Evolutionary conservation across 1,139 yeast genomes (phyloP).

Genomic region (Blastobotrys malaysiensis): DNA sequence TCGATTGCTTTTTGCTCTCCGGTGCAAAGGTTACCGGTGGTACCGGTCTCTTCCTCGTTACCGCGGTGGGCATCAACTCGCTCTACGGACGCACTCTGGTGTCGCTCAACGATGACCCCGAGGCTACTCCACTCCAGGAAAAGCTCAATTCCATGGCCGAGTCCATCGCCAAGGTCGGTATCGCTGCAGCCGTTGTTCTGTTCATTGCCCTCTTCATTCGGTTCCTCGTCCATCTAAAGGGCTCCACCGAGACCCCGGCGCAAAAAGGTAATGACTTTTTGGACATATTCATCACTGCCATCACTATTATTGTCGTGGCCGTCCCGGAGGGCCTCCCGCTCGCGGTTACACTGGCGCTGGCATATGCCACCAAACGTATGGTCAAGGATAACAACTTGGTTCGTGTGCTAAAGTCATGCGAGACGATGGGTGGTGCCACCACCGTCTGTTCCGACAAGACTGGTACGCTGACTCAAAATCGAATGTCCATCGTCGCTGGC

Average conservation of each 20-base stretch:
- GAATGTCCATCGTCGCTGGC: slow-evolving; percentile 84
- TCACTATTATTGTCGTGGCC: slow-evolving; percentile 92
- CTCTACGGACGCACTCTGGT: slow-evolving; percentile 89
- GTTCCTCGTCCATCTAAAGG: slow-evolving; percentile 62
- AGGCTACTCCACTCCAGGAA: slow-evolving; percentile 83
- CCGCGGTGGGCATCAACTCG: slow-evolving; percentile 86
- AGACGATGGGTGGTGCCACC: slow-evolving; percentile 98
- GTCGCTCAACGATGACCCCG: slow-evolving; percentile 63
- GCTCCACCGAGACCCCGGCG: slow-evolving; percentile 48
- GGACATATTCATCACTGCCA: slow-evolving; percentile 82
- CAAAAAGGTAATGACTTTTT: slow-evolving; percentile 80
- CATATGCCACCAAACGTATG: slow-evolving; percentile 98
- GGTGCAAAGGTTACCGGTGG: slow-evolving; percentile 90
- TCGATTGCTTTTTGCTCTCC: slow-evolving; percentile 81
- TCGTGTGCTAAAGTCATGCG: slow-evolving; percentile 90
- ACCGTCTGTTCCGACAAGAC: slow-evolving; percentile 96
- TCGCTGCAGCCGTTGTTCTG: slow-evolving; percentile 71
- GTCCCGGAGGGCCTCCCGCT: slow-evolving; percentile 97
- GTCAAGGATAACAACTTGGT: slow-evolving; percentile 93
- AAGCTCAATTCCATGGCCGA: slow-evolving; percentile 80
- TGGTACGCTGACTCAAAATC: slow-evolving; percentile 90
- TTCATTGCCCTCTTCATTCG: slow-evolving; percentile 76
- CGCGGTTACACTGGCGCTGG: slow-evolving; percentile 93
- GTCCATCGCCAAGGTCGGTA: slow-evolving; percentile 90
- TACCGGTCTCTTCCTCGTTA: slow-evolving; percentile 76